Evolutionary conservation across 2,329 filamentous ascomycete species (phyloP).

Genomic region (Fusarium armeniacum): DNA sequence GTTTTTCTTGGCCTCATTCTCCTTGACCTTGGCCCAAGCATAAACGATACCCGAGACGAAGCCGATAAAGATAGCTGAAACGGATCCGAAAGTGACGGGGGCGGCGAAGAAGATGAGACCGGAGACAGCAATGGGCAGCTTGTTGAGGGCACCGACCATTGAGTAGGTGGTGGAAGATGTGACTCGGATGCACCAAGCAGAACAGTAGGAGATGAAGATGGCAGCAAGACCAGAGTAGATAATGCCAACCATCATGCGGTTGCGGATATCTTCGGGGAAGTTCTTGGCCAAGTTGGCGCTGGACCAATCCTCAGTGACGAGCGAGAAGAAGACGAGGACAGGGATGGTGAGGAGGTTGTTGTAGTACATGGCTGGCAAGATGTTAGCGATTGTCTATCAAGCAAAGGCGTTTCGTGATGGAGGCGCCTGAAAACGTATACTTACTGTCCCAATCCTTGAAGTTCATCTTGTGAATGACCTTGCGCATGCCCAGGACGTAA

Average conservation of each 20-base stretch:
- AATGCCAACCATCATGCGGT: constrained; percentile 87
- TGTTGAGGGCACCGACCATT: constrained; percentile 98
- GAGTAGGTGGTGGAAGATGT: constrained; percentile 98
- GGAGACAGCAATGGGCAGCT: constrained; percentile 92
- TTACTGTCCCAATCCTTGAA: constrained; percentile 99
- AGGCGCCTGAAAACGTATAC: constrained; percentile 56
- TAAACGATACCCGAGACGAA: constrained; percentile 96
- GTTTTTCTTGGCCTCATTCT: constrained; percentile 67
- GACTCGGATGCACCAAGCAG: constrained; percentile 97
- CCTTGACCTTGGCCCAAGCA: constrained; percentile 73
- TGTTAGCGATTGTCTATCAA: constrained; percentile 50
- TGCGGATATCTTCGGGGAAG: constrained; percentile 85
- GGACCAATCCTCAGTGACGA: constrained; percentile 94
- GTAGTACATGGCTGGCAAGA: constrained; percentile 91
- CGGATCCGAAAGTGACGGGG: constrained; percentile 90
- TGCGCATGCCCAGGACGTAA: constrained; percentile 93
- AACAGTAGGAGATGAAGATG: constrained; percentile 99
- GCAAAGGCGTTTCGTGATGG: background rate
- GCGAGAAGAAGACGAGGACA: constrained; percentile 83
- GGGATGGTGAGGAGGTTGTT: constrained; percentile 99
- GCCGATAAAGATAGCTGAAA: constrained; percentile 92
- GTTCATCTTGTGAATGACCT: constrained; percentile 99
- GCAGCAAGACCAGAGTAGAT: constrained; percentile 92
- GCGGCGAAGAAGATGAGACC: constrained; percentile 96
- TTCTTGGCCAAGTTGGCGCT: constrained; percentile 84